A percentile compares a stretch with the other conserved stretches of the same genome.
phyloP scores from a whole-genome alignment of 208 protist species.

The Crithidia thermophila region DNA sequence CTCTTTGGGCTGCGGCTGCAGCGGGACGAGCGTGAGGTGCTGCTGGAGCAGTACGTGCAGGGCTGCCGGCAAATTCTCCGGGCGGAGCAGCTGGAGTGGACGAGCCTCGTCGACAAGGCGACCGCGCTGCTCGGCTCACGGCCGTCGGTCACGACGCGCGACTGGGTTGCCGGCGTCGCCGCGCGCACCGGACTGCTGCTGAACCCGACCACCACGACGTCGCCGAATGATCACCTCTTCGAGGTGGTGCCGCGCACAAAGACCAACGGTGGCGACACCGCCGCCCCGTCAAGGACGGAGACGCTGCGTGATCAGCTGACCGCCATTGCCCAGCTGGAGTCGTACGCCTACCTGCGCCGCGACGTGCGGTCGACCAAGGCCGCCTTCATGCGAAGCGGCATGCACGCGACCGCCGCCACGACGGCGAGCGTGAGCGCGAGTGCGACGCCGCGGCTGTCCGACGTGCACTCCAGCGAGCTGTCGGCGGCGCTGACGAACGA shows the following conservation, averaged over 20 bases:
- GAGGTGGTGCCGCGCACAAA: not conserved
- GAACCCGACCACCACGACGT: constrained; percentile 2
- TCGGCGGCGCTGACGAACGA: too few species aligned
- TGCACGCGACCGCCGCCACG: too few species aligned
- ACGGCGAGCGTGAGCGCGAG: too few species aligned
- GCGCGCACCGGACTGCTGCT: constrained; percentile 29
- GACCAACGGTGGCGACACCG: not conserved
- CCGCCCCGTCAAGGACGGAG: not conserved
- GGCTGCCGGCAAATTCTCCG: constrained; percentile 44
- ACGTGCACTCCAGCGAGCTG: too few species aligned
- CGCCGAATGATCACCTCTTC: constrained; percentile 2
- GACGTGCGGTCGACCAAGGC: not conserved
- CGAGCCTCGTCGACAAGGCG: constrained; percentile 38
- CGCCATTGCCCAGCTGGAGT: constrained; percentile 18
- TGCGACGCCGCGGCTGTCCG: too few species aligned
- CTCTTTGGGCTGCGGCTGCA: constrained; percentile 41
- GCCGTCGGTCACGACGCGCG: constrained; percentile 29
- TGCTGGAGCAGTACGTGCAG: constrained; percentile 53
- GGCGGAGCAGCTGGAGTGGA: constrained; percentile 55
- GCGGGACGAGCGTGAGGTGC: constrained; percentile 63
- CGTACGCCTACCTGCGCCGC: constrained; percentile 3
- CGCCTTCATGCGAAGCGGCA: too few species aligned
- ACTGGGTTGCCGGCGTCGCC: constrained; percentile 42
- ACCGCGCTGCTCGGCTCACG: constrained; percentile 15
- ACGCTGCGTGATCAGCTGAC: constrained; percentile 10